Evolutionary conservation across 257 asterid species (phyloP).

Genomic region (Solanum acaule): DNA sequence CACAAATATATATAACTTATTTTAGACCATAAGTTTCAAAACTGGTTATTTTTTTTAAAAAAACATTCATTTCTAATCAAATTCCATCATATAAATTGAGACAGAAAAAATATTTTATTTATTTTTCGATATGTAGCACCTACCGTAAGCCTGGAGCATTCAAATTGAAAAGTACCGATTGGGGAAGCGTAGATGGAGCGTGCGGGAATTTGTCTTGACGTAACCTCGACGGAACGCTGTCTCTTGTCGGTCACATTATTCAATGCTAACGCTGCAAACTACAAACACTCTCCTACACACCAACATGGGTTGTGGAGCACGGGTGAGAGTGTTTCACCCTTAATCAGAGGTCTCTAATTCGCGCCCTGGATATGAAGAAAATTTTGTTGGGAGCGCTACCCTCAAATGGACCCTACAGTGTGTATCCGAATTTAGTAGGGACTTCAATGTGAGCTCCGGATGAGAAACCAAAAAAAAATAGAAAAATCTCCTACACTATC

Average conservation of each 20-base stretch:
- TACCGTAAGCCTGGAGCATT: not conserved
- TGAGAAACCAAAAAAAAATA: no score
- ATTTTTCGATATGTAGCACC: not conserved
- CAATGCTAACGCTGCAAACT: not conserved
- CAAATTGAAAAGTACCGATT: not conserved
- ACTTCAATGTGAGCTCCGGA: no score
- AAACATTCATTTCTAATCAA: no score
- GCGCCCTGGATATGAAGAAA: accelerated
- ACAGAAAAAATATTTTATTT: no score
- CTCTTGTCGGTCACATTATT: not conserved
- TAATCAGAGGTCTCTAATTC: accelerated
- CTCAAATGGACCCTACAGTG: no score
- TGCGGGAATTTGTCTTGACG: constrained; percentile 3
- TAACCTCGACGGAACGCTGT: constrained; percentile 13
- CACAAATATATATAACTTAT: no score
- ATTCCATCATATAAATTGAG: no score
- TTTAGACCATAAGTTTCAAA: no score
- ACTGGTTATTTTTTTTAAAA: no score
- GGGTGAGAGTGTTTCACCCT: accelerated
- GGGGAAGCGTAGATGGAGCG: not conserved
- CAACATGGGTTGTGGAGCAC: no score
- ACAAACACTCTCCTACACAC: not conserved
- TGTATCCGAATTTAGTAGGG: no score
- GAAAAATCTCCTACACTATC: not conserved
- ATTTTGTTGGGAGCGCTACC: no score